phyloP scores from a whole-genome alignment of 768 basidiomycete genomes.

The Hericium rajendrae region DNA sequence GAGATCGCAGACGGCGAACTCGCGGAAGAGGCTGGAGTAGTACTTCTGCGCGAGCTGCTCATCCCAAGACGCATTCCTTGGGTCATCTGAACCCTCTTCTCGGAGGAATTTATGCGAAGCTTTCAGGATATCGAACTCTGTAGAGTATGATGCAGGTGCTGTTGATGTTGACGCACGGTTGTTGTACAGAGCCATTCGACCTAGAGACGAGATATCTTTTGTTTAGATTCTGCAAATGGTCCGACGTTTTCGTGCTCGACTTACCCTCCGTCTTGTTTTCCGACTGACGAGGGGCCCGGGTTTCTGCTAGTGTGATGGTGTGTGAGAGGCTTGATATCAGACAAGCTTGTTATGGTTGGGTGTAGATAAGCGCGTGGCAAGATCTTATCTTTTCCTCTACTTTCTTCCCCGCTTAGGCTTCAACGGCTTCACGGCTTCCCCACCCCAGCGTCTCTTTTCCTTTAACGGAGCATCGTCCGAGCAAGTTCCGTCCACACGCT shows the following conservation, averaged over 20 bases:
- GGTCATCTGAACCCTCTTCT: conserved; percentile 40
- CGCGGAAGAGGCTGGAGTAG: conserved; percentile 80
- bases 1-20: conserved; percentile 86
- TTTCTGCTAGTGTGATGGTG: no score
- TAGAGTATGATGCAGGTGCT: conserved; percentile 2
- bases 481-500: not conserved
- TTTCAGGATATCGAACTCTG: conserved; percentile 74
- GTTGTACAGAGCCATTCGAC: not conserved
- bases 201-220: not conserved
- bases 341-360: no score
- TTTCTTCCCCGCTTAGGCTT: not conserved
- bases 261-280: no score
- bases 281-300: no score
- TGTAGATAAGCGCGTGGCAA: no score
- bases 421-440: not conserved
- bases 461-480: not conserved
- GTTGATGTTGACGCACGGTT: not conserved
- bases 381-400: no score
- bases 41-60: conserved; percentile 83
- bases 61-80: conserved; percentile 48
- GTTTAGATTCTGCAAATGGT: no score
- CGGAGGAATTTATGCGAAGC: conserved; percentile 57
- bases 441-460: not conserved
- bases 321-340: no score
- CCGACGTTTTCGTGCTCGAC: no score